Conservation (phyloP, 176 grass and related monocot species). For the Ensete ventricosum region DNA sequence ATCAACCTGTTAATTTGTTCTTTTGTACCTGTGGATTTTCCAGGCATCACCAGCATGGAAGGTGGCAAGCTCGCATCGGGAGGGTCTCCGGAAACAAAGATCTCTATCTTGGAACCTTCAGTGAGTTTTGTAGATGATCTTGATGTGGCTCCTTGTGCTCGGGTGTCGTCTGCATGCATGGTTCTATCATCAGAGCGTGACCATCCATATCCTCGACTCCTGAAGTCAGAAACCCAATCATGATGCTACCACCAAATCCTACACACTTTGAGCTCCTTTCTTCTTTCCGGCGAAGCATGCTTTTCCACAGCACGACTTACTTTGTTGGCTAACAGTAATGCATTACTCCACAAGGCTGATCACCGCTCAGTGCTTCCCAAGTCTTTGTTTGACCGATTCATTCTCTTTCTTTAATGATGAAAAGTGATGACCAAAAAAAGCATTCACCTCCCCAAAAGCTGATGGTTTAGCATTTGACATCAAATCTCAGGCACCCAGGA, state of each 20-base stretch:
- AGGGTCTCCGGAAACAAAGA: constrained; percentile 79
- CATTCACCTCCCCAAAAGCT: not conserved
- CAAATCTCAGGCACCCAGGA: constrained; percentile 59
- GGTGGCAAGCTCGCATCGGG: constrained; percentile 72
- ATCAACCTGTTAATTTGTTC: not conserved
- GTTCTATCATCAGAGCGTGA: constrained; percentile 26
- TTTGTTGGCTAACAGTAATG: constrained; percentile 31
- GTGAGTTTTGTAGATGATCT: constrained; percentile 25
- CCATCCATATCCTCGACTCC: constrained; percentile 6
- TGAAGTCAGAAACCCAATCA: constrained; percentile 48
- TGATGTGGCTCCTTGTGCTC: not conserved
- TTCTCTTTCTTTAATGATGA: constrained; percentile 19
- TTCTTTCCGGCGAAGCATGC: constrained; percentile 35
- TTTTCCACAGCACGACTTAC: constrained; percentile 37
- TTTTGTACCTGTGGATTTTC: not conserved
- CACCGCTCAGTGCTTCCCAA: constrained; percentile 26
- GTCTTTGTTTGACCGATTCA: constrained; percentile 28
- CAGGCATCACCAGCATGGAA: constrained; percentile 71
- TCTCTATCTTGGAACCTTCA: constrained; percentile 67
- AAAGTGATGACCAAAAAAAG: constrained; percentile 10
- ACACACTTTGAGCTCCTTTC: constrained; percentile 50
- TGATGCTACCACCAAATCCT: constrained; percentile 50
- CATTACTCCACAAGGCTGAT: constrained; percentile 67
- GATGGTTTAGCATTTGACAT: not conserved
- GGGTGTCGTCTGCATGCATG: constrained; percentile 23